Conservation (phyloP, 805 yeast species). For the Lipomyces chichibuensis region DNA sequence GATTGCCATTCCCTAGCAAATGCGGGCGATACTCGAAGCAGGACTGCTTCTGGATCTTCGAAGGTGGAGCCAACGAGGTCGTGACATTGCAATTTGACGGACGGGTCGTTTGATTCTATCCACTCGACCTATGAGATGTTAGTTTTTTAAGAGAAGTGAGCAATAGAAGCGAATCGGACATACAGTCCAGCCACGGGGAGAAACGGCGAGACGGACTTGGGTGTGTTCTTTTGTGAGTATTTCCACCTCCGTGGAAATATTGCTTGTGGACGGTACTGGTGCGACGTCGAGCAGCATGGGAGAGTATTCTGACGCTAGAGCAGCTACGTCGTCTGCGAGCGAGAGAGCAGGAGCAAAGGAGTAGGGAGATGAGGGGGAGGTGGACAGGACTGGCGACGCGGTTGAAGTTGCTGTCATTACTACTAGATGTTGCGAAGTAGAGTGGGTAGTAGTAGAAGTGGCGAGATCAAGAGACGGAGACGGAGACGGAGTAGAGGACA, state of each 20-base stretch:
- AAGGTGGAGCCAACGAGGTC: constrained; percentile 21
- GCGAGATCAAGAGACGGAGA: not conserved
- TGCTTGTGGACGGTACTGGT: constrained; percentile 6
- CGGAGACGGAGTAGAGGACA: not conserved
- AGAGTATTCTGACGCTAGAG: constrained; percentile 19
- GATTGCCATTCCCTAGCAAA: constrained; percentile 29
- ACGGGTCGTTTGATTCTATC: not conserved
- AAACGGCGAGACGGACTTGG: constrained; percentile 17
- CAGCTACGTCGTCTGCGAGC: constrained; percentile 12
- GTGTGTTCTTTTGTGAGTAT: constrained; percentile 22
- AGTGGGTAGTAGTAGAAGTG: not conserved
- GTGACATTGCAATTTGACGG: not conserved
- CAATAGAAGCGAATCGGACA: not conserved
- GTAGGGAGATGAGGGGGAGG: not conserved
- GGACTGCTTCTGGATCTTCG: constrained; percentile 22
- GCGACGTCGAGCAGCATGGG: constrained; percentile 11
- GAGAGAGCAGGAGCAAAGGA: not conserved
- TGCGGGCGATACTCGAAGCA: constrained; percentile 23
- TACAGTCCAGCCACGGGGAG: constrained; percentile 30
- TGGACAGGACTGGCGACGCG: not conserved
- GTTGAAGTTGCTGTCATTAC: not conserved
- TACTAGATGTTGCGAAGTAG: not conserved
- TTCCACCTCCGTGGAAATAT: constrained; percentile 13
- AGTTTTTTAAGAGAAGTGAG: too few species aligned
- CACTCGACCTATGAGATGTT: constrained; percentile 11